Evolutionary conservation across 1,139 yeast species (phyloP).

Genomic region (Kurtzmaniella natalensis): DNA sequence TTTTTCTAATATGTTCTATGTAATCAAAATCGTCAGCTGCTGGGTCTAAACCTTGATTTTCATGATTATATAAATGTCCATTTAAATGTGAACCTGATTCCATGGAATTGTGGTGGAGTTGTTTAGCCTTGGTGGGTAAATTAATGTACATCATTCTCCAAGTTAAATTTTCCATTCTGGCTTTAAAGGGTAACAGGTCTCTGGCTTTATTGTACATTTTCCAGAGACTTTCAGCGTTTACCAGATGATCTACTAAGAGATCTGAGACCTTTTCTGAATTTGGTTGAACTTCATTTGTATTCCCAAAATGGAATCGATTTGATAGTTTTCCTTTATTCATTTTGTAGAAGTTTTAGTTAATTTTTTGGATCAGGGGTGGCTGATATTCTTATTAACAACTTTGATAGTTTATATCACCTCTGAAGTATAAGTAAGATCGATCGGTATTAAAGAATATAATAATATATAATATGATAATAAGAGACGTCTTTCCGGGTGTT

Average conservation of each 20-base stretch:
- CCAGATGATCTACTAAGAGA: constrained; percentile 6
- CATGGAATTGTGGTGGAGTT: no score
- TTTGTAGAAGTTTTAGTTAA: background rate
- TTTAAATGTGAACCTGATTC: no score
- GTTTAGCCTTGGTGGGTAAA: constrained; percentile 8
- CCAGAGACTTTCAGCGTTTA: constrained; percentile 64
- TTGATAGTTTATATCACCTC: no score
- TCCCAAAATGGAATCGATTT: constrained; percentile 8
- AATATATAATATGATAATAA: no score
- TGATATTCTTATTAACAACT: no score
- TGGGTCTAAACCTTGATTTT: constrained; percentile 21
- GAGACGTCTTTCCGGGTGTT: no score
- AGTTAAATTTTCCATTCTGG: constrained; percentile 75
- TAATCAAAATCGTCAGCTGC: constrained; percentile 59
- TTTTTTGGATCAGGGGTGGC: no score
- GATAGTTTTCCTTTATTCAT: constrained; percentile 7
- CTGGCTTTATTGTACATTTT: constrained; percentile 74
- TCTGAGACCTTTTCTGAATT: constrained; percentile 1
- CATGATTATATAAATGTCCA: no score
- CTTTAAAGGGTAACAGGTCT: constrained; percentile 70
- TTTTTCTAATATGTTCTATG: constrained; percentile 59
- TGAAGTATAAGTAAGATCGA: no score
- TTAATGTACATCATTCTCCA: constrained; percentile 81
- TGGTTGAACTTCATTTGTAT: background rate
- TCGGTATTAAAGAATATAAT: no score